Evolutionary conservation across 495 filamentous ascomycete genomes (phyloP), one percentile per base, ranked within the genome.

Genomic region (Echria macrotheca): DNA sequence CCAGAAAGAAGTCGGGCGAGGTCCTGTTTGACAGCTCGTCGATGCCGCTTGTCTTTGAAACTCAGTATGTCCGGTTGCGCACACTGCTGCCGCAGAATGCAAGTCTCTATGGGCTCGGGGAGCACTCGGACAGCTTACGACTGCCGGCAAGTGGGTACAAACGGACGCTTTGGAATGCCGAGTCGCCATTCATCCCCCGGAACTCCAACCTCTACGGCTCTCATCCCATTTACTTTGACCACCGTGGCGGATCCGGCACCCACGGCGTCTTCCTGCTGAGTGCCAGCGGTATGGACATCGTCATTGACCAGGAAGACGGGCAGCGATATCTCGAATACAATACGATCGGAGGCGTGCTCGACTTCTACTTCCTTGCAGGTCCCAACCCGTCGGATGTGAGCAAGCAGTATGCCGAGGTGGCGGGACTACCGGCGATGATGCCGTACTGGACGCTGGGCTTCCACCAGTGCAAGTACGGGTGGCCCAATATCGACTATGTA

Each of bases 251-350:
- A n/a, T 61, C 72, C 3, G 81, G 83, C 7, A 85, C 87, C 1
- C 89, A 95, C 57, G 90, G 84, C 26, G 89, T 94, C n/a, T 89
- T 95, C 66, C 69, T 94, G 25, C 65, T 88, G 50, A 91, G 84
- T 59, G 82, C 82, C n/a, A 86, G 87, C 56, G 90, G 89, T 7
- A 94, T 95, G 86, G 89, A 95, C 52, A 73, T 96, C 69, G 83
- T 84, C 52, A 83, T 94, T 67, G 76, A 85, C 60, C 75, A 79
- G 46, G 79, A 74, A 4, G 66, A 69, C 22, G 65, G 72, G 8
- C 75, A 72, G 0, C 84, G 87, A 51, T 93, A 85, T 53, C 74
- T 95, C 12, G 87, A 95, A 64, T 95, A 93, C 69, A 89, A 91
- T 57, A 77, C 77, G 19, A 69, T 94, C 0, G 87, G 88, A 22